Evolutionary conservation across 306 rosid genomes (phyloP).

Genomic region (Cicer yamashitae): DNA sequence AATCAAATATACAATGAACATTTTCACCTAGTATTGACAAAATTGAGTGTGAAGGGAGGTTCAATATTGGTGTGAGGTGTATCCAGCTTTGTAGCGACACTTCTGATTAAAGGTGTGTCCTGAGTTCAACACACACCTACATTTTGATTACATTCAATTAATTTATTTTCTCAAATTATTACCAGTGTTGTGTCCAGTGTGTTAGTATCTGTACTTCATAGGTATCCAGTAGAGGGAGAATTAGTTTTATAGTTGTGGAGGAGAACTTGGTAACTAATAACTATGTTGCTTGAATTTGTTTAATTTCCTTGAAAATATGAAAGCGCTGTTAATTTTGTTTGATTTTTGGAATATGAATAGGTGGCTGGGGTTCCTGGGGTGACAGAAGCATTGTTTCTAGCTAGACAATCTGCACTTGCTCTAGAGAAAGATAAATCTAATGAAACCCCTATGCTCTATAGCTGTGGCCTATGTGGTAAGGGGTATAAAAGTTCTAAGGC

Average conservation of each 20-base stretch:
- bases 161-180: too few relatives aligned
- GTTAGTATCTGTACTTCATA: too few relatives aligned
- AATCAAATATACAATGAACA: slow-evolving; percentile 5
- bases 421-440: slow-evolving; percentile 63
- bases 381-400: slow-evolving; percentile 78
- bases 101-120: too few relatives aligned
- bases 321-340: neutral
- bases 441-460: slow-evolving; percentile 85
- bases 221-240: neutral
- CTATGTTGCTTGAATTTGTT: slow-evolving; percentile 17
- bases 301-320: neutral
- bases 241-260: neutral
- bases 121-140: too few relatives aligned
- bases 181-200: too few relatives aligned
- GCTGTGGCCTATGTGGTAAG: slow-evolving; percentile 91
- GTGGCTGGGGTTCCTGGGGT: slow-evolving; percentile 98
- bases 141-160: too few relatives aligned
- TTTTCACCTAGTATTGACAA: slow-evolving; percentile 13
- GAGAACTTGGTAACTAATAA: slow-evolving; percentile 11
- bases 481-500: slow-evolving; percentile 84
- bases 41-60: neutral
- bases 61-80: neutral
- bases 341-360: slow-evolving; percentile 43
- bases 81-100: too few relatives aligned
- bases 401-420: slow-evolving; percentile 78